These are phyloP conservation scores for Entomortierella beljakovae DNA, from an alignment of 192 early-diverging fungal genomes.

Conservation along the genomic window DNA sequence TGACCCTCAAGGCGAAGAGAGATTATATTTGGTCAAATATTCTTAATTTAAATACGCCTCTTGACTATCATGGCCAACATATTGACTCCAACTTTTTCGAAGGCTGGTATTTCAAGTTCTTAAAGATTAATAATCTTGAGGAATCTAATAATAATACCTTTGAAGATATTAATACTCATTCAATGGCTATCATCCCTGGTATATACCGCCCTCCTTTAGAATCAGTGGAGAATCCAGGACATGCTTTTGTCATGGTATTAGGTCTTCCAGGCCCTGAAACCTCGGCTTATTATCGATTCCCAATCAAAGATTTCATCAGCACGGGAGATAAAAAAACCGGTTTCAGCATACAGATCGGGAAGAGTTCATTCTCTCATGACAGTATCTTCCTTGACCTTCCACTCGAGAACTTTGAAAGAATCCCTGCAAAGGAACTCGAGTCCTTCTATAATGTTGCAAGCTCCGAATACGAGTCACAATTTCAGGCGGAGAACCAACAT, in stretches of 20 bases:
- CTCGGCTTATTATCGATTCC: slow-evolving; percentile 58
- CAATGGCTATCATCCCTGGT: slow-evolving; percentile 55
- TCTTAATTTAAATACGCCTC: slow-evolving; percentile 24
- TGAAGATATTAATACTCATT: neutral
- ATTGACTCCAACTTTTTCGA: slow-evolving; percentile 54
- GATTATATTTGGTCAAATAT: slow-evolving; percentile 39
- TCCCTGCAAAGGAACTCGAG: slow-evolving; percentile 48
- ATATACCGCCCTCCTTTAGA: slow-evolving; percentile 40
- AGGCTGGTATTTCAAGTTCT: slow-evolving; percentile 62
- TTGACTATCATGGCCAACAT: slow-evolving; percentile 48
- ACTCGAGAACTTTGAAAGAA: slow-evolving; percentile 33
- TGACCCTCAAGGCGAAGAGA: neutral
- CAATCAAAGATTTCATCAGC: slow-evolving; percentile 41
- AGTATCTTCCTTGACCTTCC: slow-evolving; percentile 51
- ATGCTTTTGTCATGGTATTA: slow-evolving; percentile 58
- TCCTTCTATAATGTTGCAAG: slow-evolving; percentile 14
- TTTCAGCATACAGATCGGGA: slow-evolving; percentile 24
- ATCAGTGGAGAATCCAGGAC: slow-evolving; percentile 15
- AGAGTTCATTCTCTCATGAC: slow-evolving; percentile 53
- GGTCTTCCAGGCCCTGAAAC: slow-evolving; percentile 21
- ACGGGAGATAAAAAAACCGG: slow-evolving; percentile 5
- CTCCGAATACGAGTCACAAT: slow-evolving; percentile 19
- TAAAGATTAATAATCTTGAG: slow-evolving; percentile 7
- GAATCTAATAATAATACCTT: neutral
- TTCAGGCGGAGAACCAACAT: neutral